These are phyloP conservation scores for Neohortaea acidophila DNA, from an alignment of 495 filamentous ascomycete species.

Conservation along the genomic window DNA sequence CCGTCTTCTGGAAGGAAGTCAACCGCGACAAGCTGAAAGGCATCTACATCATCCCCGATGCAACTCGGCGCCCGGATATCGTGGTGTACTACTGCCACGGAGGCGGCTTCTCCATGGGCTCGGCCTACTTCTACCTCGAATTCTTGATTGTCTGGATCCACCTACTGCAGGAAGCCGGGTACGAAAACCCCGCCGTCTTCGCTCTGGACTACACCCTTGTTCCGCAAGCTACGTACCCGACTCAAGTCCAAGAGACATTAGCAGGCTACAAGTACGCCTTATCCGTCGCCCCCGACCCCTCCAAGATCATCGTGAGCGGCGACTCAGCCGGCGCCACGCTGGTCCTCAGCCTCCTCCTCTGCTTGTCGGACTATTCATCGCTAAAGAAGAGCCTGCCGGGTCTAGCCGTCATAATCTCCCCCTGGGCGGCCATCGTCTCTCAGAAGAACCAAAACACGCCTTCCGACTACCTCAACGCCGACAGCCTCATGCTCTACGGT, in stretches of 20 bases:
- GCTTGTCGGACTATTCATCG: slow-evolving; percentile 30
- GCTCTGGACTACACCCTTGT: slow-evolving; percentile 64
- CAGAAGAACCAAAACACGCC: slow-evolving; percentile 38
- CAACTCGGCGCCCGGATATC: slow-evolving; percentile 42
- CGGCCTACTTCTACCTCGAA: slow-evolving; percentile 64
- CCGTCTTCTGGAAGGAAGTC: slow-evolving; percentile 47
- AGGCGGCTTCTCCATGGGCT: slow-evolving; percentile 66
- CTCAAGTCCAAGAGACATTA: slow-evolving; percentile 48
- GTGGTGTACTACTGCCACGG: slow-evolving; percentile 63
- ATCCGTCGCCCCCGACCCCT: slow-evolving; percentile 33
- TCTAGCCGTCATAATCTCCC: slow-evolving; percentile 42
- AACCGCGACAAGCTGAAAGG: slow-evolving; percentile 37
- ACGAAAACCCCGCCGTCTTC: slow-evolving; percentile 60
- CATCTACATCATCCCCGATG: slow-evolving; percentile 44
- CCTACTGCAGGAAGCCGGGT: slow-evolving; percentile 42
- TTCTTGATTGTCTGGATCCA: slow-evolving; percentile 53
- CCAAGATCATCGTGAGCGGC: slow-evolving; percentile 47
- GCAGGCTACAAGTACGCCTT: slow-evolving; percentile 52
- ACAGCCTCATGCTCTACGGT: slow-evolving; percentile 45
- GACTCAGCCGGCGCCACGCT: slow-evolving; percentile 63
- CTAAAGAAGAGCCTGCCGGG: slow-evolving; percentile 36
- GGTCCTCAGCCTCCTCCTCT: slow-evolving; percentile 49
- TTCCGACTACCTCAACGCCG: slow-evolving; percentile 45
- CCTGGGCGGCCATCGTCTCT: slow-evolving; percentile 44
- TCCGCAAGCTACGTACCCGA: slow-evolving; percentile 54